Evolutionary conservation across 2,329 filamentous ascomycete genomes (phyloP).

Genomic region (Alternaria gansuensis): DNA sequence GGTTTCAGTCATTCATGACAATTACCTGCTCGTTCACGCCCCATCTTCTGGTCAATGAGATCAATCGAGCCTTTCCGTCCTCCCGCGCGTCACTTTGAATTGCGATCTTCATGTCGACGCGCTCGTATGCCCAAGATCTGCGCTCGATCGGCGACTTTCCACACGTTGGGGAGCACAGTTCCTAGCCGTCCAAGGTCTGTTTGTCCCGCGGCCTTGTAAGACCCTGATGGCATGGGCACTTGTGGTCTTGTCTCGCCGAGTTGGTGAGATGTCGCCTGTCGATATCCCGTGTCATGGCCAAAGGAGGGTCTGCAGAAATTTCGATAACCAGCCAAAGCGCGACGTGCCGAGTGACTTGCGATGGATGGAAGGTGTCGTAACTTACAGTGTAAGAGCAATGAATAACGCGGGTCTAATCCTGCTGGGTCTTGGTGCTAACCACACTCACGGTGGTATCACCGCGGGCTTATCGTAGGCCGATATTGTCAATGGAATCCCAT

Average conservation of each 20-base stretch:
- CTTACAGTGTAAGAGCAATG: slow-evolving; percentile 9
- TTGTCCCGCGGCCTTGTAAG: slow-evolving; percentile 34
- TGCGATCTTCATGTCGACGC: slow-evolving; percentile 36
- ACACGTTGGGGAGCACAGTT: slow-evolving; percentile 29
- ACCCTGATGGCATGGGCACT: slow-evolving; percentile 23
- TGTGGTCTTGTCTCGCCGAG: slow-evolving; percentile 15
- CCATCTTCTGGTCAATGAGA: slow-evolving; percentile 11
- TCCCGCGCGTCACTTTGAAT: slow-evolving; percentile 27
- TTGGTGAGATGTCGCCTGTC: slow-evolving; percentile 10
- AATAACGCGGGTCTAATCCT: slow-evolving; percentile 12
- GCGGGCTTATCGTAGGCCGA: slow-evolving; percentile 18
- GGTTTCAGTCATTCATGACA: slow-evolving; percentile 4
- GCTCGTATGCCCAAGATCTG: slow-evolving; percentile 38
- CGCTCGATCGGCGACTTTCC: slow-evolving; percentile 33
- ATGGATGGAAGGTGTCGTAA: slow-evolving; percentile 16
- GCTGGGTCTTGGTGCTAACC: slow-evolving; percentile 16
- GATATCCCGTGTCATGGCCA: slow-evolving; percentile 14
- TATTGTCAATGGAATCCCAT: slow-evolving; percentile 15
- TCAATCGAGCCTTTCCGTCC: slow-evolving; percentile 3
- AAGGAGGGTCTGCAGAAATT: slow-evolving; percentile 19
- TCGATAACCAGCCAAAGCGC: slow-evolving; percentile 20
- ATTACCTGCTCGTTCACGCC: slow-evolving; percentile 8
- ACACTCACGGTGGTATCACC: slow-evolving; percentile 15
- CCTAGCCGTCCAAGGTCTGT: slow-evolving; percentile 28
- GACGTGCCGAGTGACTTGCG: slow-evolving; percentile 17